Conservation (phyloP, 768 basidiomycete genomes). For the Sporobolomyces phaffii region DNA sequence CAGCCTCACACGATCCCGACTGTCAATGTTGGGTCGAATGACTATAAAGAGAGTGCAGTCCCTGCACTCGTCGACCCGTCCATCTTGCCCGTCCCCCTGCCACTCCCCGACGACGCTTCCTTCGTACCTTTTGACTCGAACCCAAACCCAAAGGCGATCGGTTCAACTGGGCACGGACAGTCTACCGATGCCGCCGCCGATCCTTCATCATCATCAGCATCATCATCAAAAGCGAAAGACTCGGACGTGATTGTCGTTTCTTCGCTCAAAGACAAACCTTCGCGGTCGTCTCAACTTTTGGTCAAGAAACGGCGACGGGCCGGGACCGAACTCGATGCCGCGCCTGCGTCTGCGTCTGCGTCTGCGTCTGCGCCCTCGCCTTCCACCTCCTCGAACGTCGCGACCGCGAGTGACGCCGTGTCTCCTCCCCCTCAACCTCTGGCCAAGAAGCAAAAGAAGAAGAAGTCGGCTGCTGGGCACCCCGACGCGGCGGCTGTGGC, state of each 20-base stretch:
- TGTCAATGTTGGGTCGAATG: background rate
- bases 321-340: background rate
- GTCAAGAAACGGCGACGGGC: constrained; percentile 30
- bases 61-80: background rate
- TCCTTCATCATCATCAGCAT: too few relatives aligned
- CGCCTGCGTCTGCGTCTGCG: background rate
- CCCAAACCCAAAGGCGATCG: constrained; percentile 15
- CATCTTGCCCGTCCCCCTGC: background rate
- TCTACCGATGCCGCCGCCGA: background rate
- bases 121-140: constrained; percentile 27
- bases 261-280: constrained; percentile 30
- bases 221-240: background rate
- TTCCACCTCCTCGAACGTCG: background rate
- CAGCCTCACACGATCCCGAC: constrained; percentile 2
- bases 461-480: background rate
- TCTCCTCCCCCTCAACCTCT: constrained; percentile 1
- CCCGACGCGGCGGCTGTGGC: too few relatives aligned
- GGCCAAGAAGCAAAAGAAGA: constrained; percentile 26
- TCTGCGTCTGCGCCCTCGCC: background rate
- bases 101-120: constrained; percentile 19
- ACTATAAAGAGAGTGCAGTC: too few relatives aligned
- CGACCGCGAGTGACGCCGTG: background rate
- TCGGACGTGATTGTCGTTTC: constrained; percentile 35
- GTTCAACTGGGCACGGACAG: constrained; percentile 12
- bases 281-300: background rate